Percentiles rank a stretch among this genome's conserved stretches.
These are phyloP conservation scores for Boletus vermiculosoides DNA, from an alignment of 768 basidiomycete species.

Conservation along the genomic window DNA sequence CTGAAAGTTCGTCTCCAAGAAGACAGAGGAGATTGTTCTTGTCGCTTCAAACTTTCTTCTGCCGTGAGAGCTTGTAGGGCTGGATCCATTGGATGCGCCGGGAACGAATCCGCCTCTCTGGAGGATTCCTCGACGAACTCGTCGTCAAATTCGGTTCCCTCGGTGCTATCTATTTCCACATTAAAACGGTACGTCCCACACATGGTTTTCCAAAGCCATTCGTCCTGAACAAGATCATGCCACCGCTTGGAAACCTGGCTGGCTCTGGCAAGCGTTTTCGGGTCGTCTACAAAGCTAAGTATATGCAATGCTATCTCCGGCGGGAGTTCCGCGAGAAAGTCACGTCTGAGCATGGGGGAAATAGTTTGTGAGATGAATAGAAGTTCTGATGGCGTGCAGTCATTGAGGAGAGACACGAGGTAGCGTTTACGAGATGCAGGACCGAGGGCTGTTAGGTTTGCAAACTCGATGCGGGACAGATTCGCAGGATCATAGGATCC, in stretches of 20 bases:
- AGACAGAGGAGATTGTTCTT: conserved; percentile 24
- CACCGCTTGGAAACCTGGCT: conserved; percentile 71
- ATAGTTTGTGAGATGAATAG: conserved; percentile 65
- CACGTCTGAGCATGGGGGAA: conserved; percentile 60
- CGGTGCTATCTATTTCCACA: conserved; percentile 12
- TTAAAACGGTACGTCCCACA: conserved; percentile 57
- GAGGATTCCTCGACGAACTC: conserved; percentile 34
- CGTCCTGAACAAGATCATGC: conserved; percentile 67
- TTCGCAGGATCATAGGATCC: conserved; percentile 24
- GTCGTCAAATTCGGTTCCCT: conserved; percentile 28
- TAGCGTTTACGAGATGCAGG: conserved; percentile 48
- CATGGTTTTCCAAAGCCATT: conserved; percentile 78
- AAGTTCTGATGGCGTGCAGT: conserved; percentile 61
- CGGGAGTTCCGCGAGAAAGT: conserved; percentile 57
- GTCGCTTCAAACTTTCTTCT: conserved; percentile 28
- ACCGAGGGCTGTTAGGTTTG: conserved; percentile 32
- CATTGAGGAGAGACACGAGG: conserved; percentile 48
- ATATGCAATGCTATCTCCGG: conserved; percentile 75
- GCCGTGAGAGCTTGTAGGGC: conserved; percentile 40
- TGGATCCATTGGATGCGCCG: conserved; percentile 39
- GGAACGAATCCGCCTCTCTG: conserved; percentile 35
- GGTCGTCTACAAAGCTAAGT: conserved; percentile 74
- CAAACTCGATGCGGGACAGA: conserved; percentile 34
- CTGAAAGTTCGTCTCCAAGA: conserved; percentile 24
- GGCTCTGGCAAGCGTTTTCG: conserved; percentile 66